Conservation (phyloP, 2,329 filamentous ascomycete genomes). For the Neopestalotiopsis clavispora region DNA sequence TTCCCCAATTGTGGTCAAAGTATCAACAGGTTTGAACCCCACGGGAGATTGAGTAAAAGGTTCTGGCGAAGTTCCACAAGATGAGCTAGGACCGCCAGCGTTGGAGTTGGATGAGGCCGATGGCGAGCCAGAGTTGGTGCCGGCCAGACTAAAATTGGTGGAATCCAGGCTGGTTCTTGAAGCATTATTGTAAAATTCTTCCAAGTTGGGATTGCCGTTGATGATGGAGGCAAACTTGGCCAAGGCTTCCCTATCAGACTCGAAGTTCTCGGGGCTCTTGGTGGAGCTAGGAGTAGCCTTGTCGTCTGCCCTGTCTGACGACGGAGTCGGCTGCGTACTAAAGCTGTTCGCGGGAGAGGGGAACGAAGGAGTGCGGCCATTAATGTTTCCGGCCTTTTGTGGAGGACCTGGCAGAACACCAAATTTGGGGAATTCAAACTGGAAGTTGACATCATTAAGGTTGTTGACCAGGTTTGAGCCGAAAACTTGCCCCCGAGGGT, state of each 20-base stretch:
- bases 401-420: conserved; percentile 68
- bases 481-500: conserved; percentile 35
- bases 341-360: conserved; percentile 32
- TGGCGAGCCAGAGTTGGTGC: conserved; percentile 67
- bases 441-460: conserved; percentile 79
- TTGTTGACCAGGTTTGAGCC: conserved; percentile 59
- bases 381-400: conserved; percentile 25
- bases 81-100: conserved; percentile 63
- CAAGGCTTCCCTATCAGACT: conserved; percentile 50
- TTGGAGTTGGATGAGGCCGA: conserved; percentile 67
- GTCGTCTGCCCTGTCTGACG: conserved; percentile 37
- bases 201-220: conserved; percentile 44
- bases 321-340: conserved; percentile 39
- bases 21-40: conserved; percentile 67
- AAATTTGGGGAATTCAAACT: conserved; percentile 96
- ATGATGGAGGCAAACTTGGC: conserved; percentile 64
- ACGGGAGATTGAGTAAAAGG: conserved; percentile 74
- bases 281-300: conserved; percentile 37
- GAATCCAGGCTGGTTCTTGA: conserved; percentile 59
- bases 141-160: conserved; percentile 48
- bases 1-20: conserved; percentile 68
- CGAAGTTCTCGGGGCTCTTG: conserved; percentile 41
- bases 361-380: conserved; percentile 28
- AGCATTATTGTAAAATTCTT: conserved; percentile 47
- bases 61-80: conserved; percentile 80